Evolutionary conservation across 495 filamentous ascomycete species (phyloP).

Genomic region (Ramalina intermedia): DNA sequence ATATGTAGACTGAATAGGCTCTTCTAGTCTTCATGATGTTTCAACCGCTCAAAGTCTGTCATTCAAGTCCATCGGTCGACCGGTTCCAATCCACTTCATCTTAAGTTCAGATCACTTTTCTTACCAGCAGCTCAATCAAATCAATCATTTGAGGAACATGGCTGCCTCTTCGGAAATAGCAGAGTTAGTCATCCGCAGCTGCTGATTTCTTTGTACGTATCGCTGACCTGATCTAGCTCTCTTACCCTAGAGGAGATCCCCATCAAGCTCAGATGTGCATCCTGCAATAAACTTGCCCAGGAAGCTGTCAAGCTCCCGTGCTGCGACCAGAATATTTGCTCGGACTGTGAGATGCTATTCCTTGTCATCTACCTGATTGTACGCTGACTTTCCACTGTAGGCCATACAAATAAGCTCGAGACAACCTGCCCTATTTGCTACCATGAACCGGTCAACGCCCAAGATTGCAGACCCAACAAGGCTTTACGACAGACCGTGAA

Average conservation of each 20-base stretch:
- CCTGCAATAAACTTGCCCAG: conserved; percentile 79
- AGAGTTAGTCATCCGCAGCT: conserved; percentile 6
- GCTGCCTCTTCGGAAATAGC: conserved; percentile 13
- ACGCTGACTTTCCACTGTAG: conserved; percentile 31
- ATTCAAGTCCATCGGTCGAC: no score
- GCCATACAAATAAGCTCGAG: conserved; percentile 60
- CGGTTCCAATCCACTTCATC: no score
- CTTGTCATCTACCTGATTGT: neutral
- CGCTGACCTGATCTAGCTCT: conserved; percentile 35
- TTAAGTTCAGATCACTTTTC: neutral
- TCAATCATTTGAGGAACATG: neutral
- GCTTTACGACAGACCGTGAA: conserved; percentile 74
- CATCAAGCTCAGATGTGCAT: conserved; percentile 84
- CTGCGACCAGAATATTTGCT: conserved; percentile 91
- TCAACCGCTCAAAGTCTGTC: neutral
- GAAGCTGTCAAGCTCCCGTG: conserved; percentile 86
- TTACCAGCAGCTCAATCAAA: neutral
- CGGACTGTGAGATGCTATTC: conserved; percentile 52
- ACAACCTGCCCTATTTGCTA: conserved; percentile 78
- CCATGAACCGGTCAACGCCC: conserved; percentile 68
- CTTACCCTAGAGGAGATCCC: conserved; percentile 77
- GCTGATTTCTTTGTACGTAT: neutral
- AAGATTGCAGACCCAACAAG: conserved; percentile 82
- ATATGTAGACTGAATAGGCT: no score
- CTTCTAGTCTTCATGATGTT: no score